Percentiles rank a stretch among this genome's conserved stretches.
Evolutionary conservation across 495 filamentous ascomycete genomes (phyloP).

Genomic region (Neurospora sp.): DNA sequence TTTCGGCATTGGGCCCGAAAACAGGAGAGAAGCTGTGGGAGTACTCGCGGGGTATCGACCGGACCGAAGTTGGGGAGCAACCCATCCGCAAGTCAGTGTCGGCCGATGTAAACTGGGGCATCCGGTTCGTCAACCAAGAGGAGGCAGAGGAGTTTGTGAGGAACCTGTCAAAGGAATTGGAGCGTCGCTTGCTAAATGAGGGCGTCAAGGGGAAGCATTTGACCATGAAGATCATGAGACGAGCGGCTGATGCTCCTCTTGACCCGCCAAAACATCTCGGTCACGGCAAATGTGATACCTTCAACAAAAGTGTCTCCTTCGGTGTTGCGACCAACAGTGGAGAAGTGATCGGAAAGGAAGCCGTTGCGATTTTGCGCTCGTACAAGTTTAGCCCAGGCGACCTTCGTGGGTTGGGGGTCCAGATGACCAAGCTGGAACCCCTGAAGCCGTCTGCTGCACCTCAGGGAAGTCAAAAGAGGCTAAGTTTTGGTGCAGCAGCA

Average conservation of each 20-base stretch:
- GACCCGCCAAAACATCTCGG: conserved; percentile 92
- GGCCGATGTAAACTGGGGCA: conserved; percentile 96
- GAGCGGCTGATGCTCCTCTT: conserved; percentile 74
- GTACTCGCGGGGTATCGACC: conserved; percentile 82
- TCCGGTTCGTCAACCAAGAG: conserved; percentile 78
- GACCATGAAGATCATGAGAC: conserved; percentile 87
- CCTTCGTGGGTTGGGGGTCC: conserved; percentile 77
- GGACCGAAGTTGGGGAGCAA: conserved; percentile 75
- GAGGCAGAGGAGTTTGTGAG: conserved; percentile 86
- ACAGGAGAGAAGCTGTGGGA: conserved; percentile 89
- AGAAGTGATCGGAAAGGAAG: conserved; percentile 64
- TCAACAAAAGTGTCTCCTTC: conserved; percentile 75
- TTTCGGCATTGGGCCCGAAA: conserved; percentile 70
- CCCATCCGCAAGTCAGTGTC: conserved; percentile 78
- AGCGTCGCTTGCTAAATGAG: conserved; percentile 69
- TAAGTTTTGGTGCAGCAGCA: conserved; percentile 26
- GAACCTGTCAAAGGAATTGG: conserved; percentile 72
- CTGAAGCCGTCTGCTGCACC: conserved; percentile 41
- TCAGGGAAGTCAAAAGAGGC: conserved; percentile 54
- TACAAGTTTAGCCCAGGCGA: conserved; percentile 83
- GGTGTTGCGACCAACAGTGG: conserved; percentile 70
- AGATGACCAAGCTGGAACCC: conserved; percentile 84
- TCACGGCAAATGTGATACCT: conserved; percentile 88
- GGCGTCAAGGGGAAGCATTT: conserved; percentile 77
- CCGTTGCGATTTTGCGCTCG: conserved; percentile 70